These are phyloP conservation scores for Ogataea glucozyma DNA, from an alignment of 805 yeast species.

Conservation along the genomic window DNA sequence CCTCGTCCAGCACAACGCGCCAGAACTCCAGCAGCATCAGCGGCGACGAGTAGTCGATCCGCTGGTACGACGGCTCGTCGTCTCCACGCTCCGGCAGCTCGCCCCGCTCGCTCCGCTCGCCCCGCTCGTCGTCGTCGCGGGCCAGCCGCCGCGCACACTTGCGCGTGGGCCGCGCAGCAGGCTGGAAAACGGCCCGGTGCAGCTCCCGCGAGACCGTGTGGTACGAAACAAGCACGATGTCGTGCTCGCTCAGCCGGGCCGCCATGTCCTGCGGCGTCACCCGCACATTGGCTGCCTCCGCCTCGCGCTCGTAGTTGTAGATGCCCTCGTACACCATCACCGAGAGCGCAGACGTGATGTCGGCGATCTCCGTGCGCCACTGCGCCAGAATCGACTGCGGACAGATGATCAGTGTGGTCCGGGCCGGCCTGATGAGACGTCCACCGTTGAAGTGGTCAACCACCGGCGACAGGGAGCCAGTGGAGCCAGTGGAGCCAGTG, in stretches of 20 bases:
- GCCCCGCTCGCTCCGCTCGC: background rate
- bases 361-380: slow-evolving; percentile 76
- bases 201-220: slow-evolving; percentile 69
- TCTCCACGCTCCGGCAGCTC: slow-evolving; percentile 26
- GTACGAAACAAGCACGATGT: slow-evolving; percentile 82
- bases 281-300: slow-evolving; percentile 28
- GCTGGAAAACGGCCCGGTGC: slow-evolving; percentile 74
- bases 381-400: slow-evolving; percentile 84
- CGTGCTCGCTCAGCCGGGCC: slow-evolving; percentile 62
- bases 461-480: too few relatives aligned
- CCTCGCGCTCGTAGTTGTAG: slow-evolving; percentile 33
- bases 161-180: slow-evolving; percentile 52
- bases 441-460: slow-evolving; percentile 42
- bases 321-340: slow-evolving; percentile 68
- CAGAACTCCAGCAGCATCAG: slow-evolving; percentile 80
- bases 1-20: slow-evolving; percentile 91
- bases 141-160: slow-evolving; percentile 35
- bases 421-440: slow-evolving; percentile 50
- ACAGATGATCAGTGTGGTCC: slow-evolving; percentile 79
- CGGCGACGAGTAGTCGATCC: slow-evolving; percentile 73
- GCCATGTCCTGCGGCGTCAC: slow-evolving; percentile 43
- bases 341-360: slow-evolving; percentile 57
- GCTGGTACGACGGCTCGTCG: slow-evolving; percentile 26
- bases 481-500: too few relatives aligned
- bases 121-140: slow-evolving; percentile 6